Evolutionary conservation across 2,329 filamentous ascomycete species (phyloP).

Genomic region (Diaporthe nobilis): DNA sequence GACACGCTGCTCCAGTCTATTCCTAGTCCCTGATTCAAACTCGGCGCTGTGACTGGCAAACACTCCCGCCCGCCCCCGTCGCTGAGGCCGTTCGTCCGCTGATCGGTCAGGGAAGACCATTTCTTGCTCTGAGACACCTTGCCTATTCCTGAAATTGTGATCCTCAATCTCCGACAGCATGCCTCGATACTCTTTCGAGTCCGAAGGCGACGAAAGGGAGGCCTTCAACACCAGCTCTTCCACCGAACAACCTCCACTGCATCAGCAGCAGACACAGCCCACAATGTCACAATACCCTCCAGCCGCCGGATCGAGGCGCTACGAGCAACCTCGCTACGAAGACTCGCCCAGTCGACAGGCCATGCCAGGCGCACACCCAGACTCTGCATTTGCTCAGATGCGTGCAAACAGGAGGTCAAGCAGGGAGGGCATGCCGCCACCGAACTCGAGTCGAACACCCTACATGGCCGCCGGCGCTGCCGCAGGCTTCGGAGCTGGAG

Average conservation of each 20-base stretch:
- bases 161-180: conserved; percentile 39
- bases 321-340: conserved; percentile 31
- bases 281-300: conserved; percentile 29
- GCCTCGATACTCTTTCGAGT: conserved; percentile 45
- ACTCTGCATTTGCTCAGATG: conserved; percentile 54
- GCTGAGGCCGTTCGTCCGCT: conserved; percentile 1
- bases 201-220: conserved; percentile 44
- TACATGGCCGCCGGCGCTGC: conserved; percentile 46
- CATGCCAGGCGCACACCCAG: conserved; percentile 52
- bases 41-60: conserved; percentile 15
- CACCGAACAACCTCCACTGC: conserved; percentile 6
- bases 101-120: conserved; percentile 9
- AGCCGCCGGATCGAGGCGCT: conserved; percentile 30
- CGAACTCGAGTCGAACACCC: conserved; percentile 39
- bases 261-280: conserved; percentile 29
- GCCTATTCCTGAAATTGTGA: conserved; percentile 20
- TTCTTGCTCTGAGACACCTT: conserved; percentile 18
- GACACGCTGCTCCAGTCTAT: conserved; percentile 33
- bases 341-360: conserved; percentile 36
- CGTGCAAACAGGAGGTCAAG: conserved; percentile 54
- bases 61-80: conserved; percentile 4
- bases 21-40: conserved; percentile 32
- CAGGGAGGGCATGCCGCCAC: conserved; percentile 44
- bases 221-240: conserved; percentile 39
- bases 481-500: conserved; percentile 44